phyloP scores from a whole-genome alignment of 768 basidiomycete genomes.

The Vishniacozyma victoriae region DNA sequence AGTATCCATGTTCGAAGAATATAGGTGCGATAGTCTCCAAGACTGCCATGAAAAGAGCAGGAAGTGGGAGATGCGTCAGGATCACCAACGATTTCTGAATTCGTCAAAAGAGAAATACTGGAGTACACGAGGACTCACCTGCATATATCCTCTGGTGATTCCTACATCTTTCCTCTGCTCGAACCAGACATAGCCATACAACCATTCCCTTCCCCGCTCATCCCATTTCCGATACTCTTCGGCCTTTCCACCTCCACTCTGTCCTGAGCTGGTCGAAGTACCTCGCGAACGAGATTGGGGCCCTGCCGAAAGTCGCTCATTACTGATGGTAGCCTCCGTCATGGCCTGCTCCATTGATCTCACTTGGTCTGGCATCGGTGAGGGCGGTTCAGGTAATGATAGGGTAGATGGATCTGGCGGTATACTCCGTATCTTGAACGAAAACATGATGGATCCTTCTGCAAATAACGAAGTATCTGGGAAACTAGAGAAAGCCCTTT shows the following conservation, averaged over 20 bases:
- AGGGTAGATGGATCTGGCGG: constrained; percentile 34
- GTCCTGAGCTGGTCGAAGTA: background rate
- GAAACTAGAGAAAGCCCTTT: constrained; percentile 80
- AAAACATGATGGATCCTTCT: constrained; percentile 75
- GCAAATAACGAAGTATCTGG: constrained; percentile 82
- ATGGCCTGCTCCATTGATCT: background rate
- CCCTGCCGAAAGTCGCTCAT: too few relatives aligned
- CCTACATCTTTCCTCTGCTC: constrained; percentile 41
- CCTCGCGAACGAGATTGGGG: too few relatives aligned
- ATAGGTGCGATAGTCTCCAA: constrained; percentile 68
- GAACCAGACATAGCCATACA: constrained; percentile 48
- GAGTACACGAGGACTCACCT: constrained; percentile 27
- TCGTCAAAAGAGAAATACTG: background rate
- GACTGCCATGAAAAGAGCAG: constrained; percentile 67
- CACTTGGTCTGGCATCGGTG: constrained; percentile 31
- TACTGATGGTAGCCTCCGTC: background rate
- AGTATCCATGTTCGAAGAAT: constrained; percentile 58
- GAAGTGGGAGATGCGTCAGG: constrained; percentile 70
- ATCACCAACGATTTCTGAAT: constrained; percentile 71
- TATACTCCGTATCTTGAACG: constrained; percentile 67
- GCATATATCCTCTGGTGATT: constrained; percentile 46
- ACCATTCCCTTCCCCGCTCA: constrained; percentile 44
- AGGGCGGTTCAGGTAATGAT: constrained; percentile 32
- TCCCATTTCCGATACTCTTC: constrained; percentile 46
- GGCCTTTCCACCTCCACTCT: constrained; percentile 31